These are phyloP conservation scores for Gryganskiella cystojenkinii DNA, from an alignment of 192 early-diverging fungal genomes.

Conservation along the genomic window DNA sequence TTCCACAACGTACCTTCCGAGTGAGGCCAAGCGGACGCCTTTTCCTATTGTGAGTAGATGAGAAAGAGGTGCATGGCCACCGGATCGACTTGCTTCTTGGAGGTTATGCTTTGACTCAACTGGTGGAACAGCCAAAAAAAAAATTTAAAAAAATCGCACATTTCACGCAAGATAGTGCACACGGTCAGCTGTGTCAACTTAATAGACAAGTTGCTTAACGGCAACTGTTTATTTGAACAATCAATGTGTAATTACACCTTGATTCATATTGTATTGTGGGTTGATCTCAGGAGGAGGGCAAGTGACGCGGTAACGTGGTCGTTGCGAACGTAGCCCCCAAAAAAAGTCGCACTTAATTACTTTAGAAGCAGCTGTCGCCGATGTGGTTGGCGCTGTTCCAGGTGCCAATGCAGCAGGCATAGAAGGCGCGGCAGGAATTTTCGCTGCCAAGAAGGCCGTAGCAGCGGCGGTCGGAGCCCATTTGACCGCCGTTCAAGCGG, in stretches of 20 bases:
- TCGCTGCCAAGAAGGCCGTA: constrained; percentile 18
- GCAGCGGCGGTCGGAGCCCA: constrained; percentile 32
- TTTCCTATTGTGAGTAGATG: no score
- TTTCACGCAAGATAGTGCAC: no score
- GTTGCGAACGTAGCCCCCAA: not conserved
- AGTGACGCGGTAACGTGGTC: not conserved
- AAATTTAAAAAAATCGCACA: no score
- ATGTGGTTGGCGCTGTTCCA: constrained; percentile 30
- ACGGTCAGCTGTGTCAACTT: not conserved
- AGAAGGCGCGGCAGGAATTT: constrained; percentile 22
- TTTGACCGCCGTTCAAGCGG: constrained; percentile 11
- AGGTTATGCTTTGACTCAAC: no score
- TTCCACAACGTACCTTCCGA: no score
- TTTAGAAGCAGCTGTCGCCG: constrained; percentile 24
- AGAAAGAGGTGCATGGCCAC: no score
- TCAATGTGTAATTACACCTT: constrained; percentile 9
- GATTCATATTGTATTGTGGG: constrained; percentile 3
- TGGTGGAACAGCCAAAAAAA: no score
- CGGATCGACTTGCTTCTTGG: no score
- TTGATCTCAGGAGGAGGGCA: not conserved
- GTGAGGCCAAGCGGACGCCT: no score
- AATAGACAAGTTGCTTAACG: constrained; percentile 4
- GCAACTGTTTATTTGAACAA: constrained; percentile 6
- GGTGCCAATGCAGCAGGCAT: constrained; percentile 33
- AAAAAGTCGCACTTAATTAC: not conserved